Conservation (phyloP, 2,329 filamentous ascomycete genomes). For the Leptographium flavum region DNA sequence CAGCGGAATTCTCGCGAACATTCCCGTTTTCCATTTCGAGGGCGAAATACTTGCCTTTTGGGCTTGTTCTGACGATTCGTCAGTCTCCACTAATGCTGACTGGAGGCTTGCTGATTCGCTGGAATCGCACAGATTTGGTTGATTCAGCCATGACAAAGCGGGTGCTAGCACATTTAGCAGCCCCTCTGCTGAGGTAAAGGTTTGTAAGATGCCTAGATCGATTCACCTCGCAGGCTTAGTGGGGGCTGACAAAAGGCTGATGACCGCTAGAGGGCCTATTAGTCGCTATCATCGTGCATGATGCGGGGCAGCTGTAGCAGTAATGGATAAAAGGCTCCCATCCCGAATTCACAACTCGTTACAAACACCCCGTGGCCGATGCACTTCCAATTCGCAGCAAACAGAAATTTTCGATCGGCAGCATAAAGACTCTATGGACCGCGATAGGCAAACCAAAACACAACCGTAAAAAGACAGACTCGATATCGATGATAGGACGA, state of each 20-base stretch:
- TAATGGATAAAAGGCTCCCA: no score
- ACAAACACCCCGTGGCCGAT: no score
- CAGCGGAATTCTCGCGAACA: conserved; percentile 1
- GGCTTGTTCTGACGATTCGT: conserved; percentile 2
- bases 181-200: conserved; percentile 5
- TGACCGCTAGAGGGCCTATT: background rate
- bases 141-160: conserved; percentile 12
- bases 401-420: no score
- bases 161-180: background rate
- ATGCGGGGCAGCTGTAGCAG: no score
- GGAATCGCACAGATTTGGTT: background rate
- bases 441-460: no score
- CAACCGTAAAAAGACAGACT: background rate
- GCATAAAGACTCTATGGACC: no score
- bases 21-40: background rate
- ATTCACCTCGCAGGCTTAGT: background rate
- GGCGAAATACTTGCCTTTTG: background rate
- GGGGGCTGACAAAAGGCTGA: background rate
- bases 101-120: background rate
- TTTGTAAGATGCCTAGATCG: background rate
- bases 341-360: no score
- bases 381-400: no score
- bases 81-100: conserved; percentile 5
- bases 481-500: background rate
- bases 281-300: no score